Conservation (phyloP, 139 green algal species). For the Prasinococcaceae sp. region DNA sequence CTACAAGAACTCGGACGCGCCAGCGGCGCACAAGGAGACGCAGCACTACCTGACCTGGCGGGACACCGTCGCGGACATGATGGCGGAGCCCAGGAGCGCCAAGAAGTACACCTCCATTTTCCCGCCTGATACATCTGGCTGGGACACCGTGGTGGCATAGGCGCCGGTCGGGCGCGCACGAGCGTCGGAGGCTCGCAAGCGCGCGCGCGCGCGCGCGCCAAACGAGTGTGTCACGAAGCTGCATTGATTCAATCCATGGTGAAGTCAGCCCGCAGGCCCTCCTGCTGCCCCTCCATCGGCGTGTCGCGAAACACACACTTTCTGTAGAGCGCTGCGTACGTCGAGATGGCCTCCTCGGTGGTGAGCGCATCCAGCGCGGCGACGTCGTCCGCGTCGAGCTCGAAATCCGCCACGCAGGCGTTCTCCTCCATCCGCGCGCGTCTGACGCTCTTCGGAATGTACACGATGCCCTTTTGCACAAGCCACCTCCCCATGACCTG, state of each 20-base stretch:
- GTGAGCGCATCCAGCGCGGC: background rate
- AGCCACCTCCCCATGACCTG: background rate
- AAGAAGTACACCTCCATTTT: conserved; percentile 3
- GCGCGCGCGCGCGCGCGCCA: too few relatives aligned
- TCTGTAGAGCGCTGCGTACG: background rate
- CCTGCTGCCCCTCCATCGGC: background rate
- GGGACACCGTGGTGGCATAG: too few relatives aligned
- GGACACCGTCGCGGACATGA: conserved; percentile 12
- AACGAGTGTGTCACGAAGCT: too few relatives aligned
- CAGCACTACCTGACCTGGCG: conserved; percentile 17
- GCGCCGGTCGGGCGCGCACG: too few relatives aligned
- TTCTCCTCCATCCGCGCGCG: background rate
- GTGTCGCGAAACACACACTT: background rate
- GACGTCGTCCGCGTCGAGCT: background rate
- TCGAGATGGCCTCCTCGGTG: background rate
- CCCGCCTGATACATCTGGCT: background rate
- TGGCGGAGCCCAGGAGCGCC: conserved; percentile 7
- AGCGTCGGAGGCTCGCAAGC: too few relatives aligned
- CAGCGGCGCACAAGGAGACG: conserved; percentile 10
- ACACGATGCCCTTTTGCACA: background rate
- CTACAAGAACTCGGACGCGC: conserved; percentile 5
- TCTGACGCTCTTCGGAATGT: background rate
- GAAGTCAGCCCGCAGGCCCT: background rate
- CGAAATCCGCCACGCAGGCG: background rate
- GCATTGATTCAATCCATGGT: background rate